Conservation (phyloP, 2,329 filamentous ascomycete genomes). For the Cordyceps tenuipes region DNA sequence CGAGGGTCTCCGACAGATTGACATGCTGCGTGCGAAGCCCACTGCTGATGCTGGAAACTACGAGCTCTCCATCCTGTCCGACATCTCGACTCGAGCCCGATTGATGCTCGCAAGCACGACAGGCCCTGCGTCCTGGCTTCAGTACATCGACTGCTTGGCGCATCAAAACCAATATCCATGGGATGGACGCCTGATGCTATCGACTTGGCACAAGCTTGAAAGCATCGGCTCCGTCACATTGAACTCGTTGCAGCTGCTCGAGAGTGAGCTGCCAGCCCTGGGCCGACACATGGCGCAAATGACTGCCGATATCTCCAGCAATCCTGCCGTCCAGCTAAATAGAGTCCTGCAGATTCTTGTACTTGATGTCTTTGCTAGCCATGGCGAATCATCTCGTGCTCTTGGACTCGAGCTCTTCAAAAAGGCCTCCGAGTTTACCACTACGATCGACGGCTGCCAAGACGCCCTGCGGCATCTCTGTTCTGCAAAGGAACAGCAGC, state of each 20-base stretch:
- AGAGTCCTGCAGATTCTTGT: conserved; percentile 39
- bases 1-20: conserved; percentile 46
- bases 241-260: conserved; percentile 52
- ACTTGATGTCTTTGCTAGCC: conserved; percentile 31
- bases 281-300: conserved; percentile 45
- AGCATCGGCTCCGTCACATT: conserved; percentile 45
- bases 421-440: conserved; percentile 13
- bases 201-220: conserved; percentile 48
- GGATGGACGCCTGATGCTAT: conserved; percentile 32
- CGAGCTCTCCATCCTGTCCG: conserved; percentile 43
- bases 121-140: conserved; percentile 32
- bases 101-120: conserved; percentile 26
- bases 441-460: conserved; percentile 11
- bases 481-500: neutral
- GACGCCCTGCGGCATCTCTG: conserved; percentile 8
- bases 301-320: conserved; percentile 38
- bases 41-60: conserved; percentile 15
- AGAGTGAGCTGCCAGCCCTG: conserved; percentile 55
- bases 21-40: conserved; percentile 29
- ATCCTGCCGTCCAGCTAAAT: conserved; percentile 43
- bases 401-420: conserved; percentile 21
- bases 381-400: conserved; percentile 25
- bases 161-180: conserved; percentile 29
- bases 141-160: conserved; percentile 40
- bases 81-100: conserved; percentile 26